Evolutionary conservation across 2,329 filamentous ascomycete species (phyloP), one percentile per base, ranked within the genome.

Genomic region (Alternaria sp.): DNA sequence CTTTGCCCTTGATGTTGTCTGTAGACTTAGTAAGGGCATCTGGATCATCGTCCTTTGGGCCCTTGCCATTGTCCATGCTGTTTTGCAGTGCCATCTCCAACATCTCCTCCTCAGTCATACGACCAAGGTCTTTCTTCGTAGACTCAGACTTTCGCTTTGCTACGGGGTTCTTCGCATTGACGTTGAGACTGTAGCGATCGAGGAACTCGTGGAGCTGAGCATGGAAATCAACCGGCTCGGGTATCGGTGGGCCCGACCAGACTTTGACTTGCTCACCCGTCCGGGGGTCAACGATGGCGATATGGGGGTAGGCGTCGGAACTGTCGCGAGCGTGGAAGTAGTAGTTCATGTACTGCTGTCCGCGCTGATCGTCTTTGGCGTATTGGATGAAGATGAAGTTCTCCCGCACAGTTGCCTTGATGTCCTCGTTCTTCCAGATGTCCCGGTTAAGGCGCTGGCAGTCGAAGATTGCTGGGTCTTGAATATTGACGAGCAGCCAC

Each of bases 71-170:
- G 13, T 87, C 88, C 44, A 98, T 80, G 73, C 93, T 97, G 79
- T 96, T 95, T 75, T 93, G 88, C 73, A 99, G 78, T 0, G 95
- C 95, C 85, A 97, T 88, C 77, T 97, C 90, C 67, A 99, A 81
- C 93, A 97, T 96, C 80, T 99, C 93, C 49, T 98, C 93, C 74
- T 99, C 95, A 0, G 92, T 97, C 89, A 99, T 94, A 37, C 90
- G 88, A 58, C 90, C 90, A 2, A 97, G 86, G 65, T 94, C 91
- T 54, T 91, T 83, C 51, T 86, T 83, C 72, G 89, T 89, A 55
- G 84, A 84, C 72, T 92, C 90, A 3, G 88, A 84, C 76, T 91
- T 92, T 53, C 89, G 83, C 74, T 88, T 90, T 24, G 92, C 90
- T 4, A 99, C 92, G 0, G 95, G 95, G 72, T 99, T 99, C 80